A percentile compares a stretch with the other conserved stretches of the same genome.
phyloP scores from a whole-genome alignment of 176 grass and related monocot species.

The Saccharum spontaneum region DNA sequence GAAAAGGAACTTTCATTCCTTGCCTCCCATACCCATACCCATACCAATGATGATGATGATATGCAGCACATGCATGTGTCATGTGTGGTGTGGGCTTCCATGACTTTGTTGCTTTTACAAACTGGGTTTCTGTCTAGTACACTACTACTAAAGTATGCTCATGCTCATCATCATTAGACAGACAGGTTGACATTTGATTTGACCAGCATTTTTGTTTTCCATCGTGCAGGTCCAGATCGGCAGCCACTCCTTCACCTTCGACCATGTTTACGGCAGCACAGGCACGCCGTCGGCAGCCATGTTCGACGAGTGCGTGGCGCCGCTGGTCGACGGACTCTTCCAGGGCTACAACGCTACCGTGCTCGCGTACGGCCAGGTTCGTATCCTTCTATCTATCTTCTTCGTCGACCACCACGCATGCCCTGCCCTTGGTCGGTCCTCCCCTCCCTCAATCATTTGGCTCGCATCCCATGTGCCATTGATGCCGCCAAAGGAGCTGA shows the following conservation, averaged over 20 bases:
- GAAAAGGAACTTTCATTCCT: slow-evolving; percentile 42
- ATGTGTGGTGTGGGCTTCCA: slow-evolving; percentile 11
- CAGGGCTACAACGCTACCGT: slow-evolving; percentile 98
- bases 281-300: slow-evolving; percentile 65
- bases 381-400: not conserved
- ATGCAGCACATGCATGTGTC: not conserved
- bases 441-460: slow-evolving; percentile 25
- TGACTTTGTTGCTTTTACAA: not conserved
- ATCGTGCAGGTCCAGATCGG: slow-evolving; percentile 89
- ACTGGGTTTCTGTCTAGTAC: not conserved
- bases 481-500: slow-evolving; percentile 11
- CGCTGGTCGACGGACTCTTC: slow-evolving; percentile 95
- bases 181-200: not conserved
- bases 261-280: slow-evolving; percentile 87
- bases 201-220: not conserved
- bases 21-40: not conserved
- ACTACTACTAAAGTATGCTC: not conserved
- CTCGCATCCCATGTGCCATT: slow-evolving; percentile 51
- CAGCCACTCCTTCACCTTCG: slow-evolving; percentile 94
- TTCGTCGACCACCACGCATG: not conserved
- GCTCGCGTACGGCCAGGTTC: slow-evolving; percentile 96
- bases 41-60: not conserved
- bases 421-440: not conserved
- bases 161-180: not conserved
- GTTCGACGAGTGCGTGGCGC: slow-evolving; percentile 90